Evolutionary conservation across 345 rosid species (phyloP).

Genomic region (Eucalyptus grandis): DNA sequence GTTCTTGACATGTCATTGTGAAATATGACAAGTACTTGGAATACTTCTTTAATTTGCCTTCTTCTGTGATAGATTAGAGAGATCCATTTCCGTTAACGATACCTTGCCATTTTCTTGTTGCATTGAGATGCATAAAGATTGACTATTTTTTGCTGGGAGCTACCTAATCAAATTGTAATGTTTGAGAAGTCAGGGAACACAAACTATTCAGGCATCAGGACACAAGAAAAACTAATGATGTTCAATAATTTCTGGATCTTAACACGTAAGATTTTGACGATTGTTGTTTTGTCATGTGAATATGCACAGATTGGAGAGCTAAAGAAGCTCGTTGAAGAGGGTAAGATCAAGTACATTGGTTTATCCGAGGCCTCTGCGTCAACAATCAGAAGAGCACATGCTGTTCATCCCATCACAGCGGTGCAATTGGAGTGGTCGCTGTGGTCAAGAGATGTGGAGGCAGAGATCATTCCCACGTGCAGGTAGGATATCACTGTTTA

Average conservation of each 20-base stretch:
- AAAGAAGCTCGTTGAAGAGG: constrained; percentile 61
- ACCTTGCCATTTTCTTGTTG: background rate
- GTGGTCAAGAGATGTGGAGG: constrained; percentile 77
- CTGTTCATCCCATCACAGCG: constrained; percentile 68
- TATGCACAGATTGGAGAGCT: constrained; percentile 31
- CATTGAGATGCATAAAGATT: background rate
- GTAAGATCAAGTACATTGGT: background rate
- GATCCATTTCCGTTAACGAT: background rate
- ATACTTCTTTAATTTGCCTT: background rate
- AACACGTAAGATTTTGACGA: background rate
- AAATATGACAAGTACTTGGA: background rate
- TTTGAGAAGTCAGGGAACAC: constrained; percentile 60
- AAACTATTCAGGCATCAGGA: constrained; percentile 33
- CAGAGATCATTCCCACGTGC: constrained; percentile 40
- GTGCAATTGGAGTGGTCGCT: constrained; percentile 78
- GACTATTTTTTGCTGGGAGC: background rate
- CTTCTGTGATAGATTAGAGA: background rate
- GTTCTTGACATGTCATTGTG: background rate
- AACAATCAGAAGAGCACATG: constrained; percentile 51
- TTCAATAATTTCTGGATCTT: background rate
- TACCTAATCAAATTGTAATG: background rate
- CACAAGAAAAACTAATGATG: background rate
- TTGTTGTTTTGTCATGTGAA: background rate
- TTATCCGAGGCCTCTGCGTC: background rate
- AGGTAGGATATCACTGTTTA: background rate